A percentile compares a stretch with the other conserved stretches of the same genome.
Evolutionary conservation across 2,329 filamentous ascomycete genomes (phyloP).

Genomic region (Penicillium sclerotigenum): DNA sequence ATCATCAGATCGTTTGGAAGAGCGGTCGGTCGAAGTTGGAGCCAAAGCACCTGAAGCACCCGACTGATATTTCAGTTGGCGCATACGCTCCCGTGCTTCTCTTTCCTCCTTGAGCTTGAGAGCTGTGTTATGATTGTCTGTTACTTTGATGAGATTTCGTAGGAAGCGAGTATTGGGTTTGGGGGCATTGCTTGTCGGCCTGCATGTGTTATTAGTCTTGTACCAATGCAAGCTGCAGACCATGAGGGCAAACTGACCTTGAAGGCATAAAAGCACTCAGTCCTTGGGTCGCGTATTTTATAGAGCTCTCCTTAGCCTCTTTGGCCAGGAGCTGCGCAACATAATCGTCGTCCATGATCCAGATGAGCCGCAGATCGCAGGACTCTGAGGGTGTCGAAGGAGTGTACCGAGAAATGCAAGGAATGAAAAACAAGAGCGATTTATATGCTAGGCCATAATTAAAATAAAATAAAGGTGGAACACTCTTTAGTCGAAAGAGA

Average conservation of each 20-base stretch:
- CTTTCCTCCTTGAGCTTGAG: slow-evolving; percentile 79
- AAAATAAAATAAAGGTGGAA: background rate
- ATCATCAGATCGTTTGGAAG: slow-evolving; percentile 35
- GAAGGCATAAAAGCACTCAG: slow-evolving; percentile 63
- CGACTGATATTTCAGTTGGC: slow-evolving; percentile 50
- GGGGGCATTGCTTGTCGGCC: slow-evolving; percentile 63
- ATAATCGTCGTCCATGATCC: slow-evolving; percentile 53
- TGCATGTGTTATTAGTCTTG: slow-evolving; percentile 33
- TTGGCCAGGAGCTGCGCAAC: slow-evolving; percentile 74
- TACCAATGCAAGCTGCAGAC: background rate
- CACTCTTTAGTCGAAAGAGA: background rate
- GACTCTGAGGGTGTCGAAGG: background rate
- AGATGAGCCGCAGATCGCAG: slow-evolving; percentile 25
- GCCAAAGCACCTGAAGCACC: slow-evolving; percentile 2
- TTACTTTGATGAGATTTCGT: slow-evolving; percentile 81
- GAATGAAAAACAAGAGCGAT: background rate
- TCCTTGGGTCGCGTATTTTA: slow-evolving; percentile 72
- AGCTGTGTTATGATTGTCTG: slow-evolving; percentile 83
- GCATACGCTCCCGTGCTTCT: slow-evolving; percentile 70
- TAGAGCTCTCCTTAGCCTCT: slow-evolving; percentile 71
- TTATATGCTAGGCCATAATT: background rate
- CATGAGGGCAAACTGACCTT: slow-evolving; percentile 41
- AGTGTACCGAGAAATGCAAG: background rate
- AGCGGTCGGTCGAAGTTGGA: slow-evolving; percentile 26
- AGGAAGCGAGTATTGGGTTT: slow-evolving; percentile 93